Evolutionary conservation across 768 basidiomycete species (phyloP), one percentile per base, ranked within the genome.

Genomic region (Kwoniella bestiolae): DNA sequence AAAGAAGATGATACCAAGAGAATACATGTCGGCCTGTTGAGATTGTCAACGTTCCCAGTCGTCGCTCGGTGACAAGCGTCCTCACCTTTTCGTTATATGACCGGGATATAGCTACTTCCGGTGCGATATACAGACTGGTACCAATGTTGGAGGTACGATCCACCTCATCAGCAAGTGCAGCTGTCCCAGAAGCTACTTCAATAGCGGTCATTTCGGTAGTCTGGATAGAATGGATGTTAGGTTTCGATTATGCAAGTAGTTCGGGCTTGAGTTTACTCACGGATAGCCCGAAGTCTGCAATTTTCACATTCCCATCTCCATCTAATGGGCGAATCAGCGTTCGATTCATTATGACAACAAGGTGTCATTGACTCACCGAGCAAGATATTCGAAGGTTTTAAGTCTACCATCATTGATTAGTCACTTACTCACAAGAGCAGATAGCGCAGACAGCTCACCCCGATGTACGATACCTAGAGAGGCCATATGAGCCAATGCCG

Each of bases 1-100:
- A 74, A 97, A 96, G 81, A 96, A 96, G 14, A 96, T 94, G 69
- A 97, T 88, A 25, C 94, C 94, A 9, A 95, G 86, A 79, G 92
- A 93, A 77, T 94, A 97, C 86, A 97, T 89, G 73, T 97, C 94
- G 0, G 92, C 94, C 69, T 73, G 56, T 53, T 16, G n/a, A 12
- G 21, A 51, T 16, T 14, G 12, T 53, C 8, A 53, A 32, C 52
- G 8, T n/a, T n/a, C n/a, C n/a, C n/a, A n/a, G 26, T 8, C n/a
- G 38, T 64, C 4, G 26, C 21, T 5, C 47, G 3, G 45, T 28
- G 41, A 26, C 16, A n/a, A 26, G 9, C 25, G 32, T 14, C 29
- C 72, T 47, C 32, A 71, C 69, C 74, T 94, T 95, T 35, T 92
- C 91, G 74, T 91, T 90, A 58, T 82, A 81, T 5, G 73, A 74